Conservation (phyloP, 2,329 filamentous ascomycete species). For the Alternaria triticimaculans region DNA sequence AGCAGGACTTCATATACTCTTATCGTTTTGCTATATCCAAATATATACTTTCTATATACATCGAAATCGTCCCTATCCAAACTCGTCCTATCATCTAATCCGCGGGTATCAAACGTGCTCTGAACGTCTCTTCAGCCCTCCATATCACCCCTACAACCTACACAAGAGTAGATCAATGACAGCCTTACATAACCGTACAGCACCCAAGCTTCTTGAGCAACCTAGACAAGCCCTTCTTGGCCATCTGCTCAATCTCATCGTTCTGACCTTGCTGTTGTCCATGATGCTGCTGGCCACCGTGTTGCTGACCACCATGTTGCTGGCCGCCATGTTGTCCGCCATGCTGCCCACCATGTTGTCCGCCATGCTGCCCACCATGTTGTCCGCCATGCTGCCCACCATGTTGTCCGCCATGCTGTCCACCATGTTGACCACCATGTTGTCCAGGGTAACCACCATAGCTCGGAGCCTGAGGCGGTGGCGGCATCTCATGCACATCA, state of each 20-base stretch:
- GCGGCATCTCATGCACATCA: constrained; percentile 51
- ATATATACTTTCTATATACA: not conserved
- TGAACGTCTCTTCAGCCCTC: not conserved
- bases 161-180: not conserved
- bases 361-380: too few species aligned
- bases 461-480: constrained; percentile 49
- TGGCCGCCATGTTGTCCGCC: constrained; percentile 14
- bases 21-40: not conserved
- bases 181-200: constrained; percentile 73
- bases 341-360: too few species aligned
- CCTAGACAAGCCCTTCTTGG: constrained; percentile 66
- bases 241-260: constrained; percentile 65
- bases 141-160: not conserved
- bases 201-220: constrained; percentile 70
- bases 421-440: constrained; percentile 49
- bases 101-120: not conserved
- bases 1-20: not conserved
- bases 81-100: not conserved
- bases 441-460: constrained; percentile 51
- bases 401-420: constrained; percentile 48
- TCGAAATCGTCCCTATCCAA: not conserved
- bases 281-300: constrained; percentile 42
- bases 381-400: constrained; percentile 41
- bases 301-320: constrained; percentile 19
- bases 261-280: constrained; percentile 49